Conservation (phyloP, 2,329 filamentous ascomycete species). For the Xylaria sp. region DNA sequence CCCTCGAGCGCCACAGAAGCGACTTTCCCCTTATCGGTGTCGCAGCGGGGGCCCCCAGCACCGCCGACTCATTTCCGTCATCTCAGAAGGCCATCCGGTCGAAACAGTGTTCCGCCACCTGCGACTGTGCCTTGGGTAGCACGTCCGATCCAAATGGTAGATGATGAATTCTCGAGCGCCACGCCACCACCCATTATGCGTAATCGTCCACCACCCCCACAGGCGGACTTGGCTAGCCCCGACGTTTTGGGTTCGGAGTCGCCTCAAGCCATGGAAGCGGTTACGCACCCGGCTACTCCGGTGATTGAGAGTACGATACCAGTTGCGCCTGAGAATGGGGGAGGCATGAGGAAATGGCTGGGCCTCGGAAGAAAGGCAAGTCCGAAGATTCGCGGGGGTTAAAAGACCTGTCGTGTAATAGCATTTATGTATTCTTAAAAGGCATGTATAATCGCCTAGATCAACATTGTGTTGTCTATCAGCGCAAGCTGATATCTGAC, state of each 20-base stretch:
- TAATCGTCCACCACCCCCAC: slow-evolving; percentile 47
- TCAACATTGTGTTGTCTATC: not conserved
- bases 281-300: slow-evolving; percentile 27
- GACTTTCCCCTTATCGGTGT: slow-evolving; percentile 37
- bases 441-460: slow-evolving; percentile 17
- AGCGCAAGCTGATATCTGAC: not conserved
- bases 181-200: slow-evolving; percentile 68
- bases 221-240: slow-evolving; percentile 6
- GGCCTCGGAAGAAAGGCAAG: slow-evolving; percentile 45
- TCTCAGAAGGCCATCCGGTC: slow-evolving; percentile 34
- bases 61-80: slow-evolving; percentile 26
- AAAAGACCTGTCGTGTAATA: slow-evolving; percentile 24
- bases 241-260: slow-evolving; percentile 17
- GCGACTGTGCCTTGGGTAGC: slow-evolving; percentile 46
- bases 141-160: slow-evolving; percentile 53
- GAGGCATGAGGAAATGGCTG: slow-evolving; percentile 45
- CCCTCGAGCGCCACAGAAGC: slow-evolving; percentile 34
- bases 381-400: slow-evolving; percentile 41
- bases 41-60: slow-evolving; percentile 15
- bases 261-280: slow-evolving; percentile 21
- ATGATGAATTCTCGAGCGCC: slow-evolving; percentile 59
- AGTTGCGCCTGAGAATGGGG: slow-evolving; percentile 26
- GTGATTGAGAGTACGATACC: slow-evolving; percentile 21
- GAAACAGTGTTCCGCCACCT: slow-evolving; percentile 48
- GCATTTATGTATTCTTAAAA: slow-evolving; percentile 31